A percentile compares a stretch with the other conserved stretches of the same genome.
These are phyloP conservation scores for Ampelocalamus luodianensis DNA, from an alignment of 176 grass and related monocot species.

Conservation along the genomic window DNA sequence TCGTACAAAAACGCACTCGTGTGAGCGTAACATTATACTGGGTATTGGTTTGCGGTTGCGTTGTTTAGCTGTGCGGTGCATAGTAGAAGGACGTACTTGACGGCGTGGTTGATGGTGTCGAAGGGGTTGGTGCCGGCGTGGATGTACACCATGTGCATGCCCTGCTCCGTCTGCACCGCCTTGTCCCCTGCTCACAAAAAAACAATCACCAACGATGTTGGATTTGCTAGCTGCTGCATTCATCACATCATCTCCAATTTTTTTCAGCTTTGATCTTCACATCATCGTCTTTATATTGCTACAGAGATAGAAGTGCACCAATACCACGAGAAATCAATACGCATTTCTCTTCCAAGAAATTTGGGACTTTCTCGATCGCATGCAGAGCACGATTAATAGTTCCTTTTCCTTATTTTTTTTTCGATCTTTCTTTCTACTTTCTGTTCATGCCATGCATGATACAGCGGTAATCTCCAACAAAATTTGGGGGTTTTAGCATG, in stretches of 20 bases:
- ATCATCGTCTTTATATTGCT: neutral
- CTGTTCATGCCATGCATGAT: no score
- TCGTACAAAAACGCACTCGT: no score
- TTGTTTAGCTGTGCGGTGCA: no score
- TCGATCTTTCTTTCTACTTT: no score
- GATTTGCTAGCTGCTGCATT: neutral
- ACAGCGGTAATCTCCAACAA: no score
- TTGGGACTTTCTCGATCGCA: no score
- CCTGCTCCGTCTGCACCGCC: slow-evolving; percentile 60
- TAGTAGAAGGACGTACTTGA: slow-evolving; percentile 66
- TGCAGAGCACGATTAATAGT: no score
- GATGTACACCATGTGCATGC: slow-evolving; percentile 60
- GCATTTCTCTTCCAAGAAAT: neutral
- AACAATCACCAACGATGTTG: neutral
- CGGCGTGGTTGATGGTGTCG: slow-evolving; percentile 57
- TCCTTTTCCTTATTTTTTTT: no score
- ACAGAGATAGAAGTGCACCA: neutral
- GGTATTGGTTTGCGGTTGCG: no score
- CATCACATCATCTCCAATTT: neutral
- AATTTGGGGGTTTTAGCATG: no score
- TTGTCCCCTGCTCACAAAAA: slow-evolving; percentile 57
- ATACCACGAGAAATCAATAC: neutral
- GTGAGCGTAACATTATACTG: no score
- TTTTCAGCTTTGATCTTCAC: neutral
- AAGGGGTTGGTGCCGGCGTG: slow-evolving; percentile 77